These are phyloP conservation scores for Smithsoniella earleae DNA, from an alignment of 163 green algal genomes.

Conservation along the genomic window DNA sequence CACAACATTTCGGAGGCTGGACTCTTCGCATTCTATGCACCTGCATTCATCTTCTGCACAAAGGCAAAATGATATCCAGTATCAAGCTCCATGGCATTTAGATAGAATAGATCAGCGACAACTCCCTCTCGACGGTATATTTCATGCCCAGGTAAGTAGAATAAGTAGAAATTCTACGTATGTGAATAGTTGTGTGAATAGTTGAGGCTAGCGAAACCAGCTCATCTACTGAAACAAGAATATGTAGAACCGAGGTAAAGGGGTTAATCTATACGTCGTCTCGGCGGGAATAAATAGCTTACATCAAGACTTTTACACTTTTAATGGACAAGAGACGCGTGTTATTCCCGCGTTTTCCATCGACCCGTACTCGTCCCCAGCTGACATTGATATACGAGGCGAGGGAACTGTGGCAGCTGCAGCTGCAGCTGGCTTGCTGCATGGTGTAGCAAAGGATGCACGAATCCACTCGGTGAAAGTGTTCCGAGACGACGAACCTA, in stretches of 20 bases:
- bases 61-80: neutral
- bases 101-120: slow-evolving; percentile 18
- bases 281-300: neutral
- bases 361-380: neutral
- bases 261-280: slow-evolving; percentile 16
- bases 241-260: neutral
- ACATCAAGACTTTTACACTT: neutral
- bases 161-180: neutral
- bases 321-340: neutral
- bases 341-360: neutral
- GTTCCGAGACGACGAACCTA: slow-evolving; percentile 5
- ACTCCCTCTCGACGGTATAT: neutral
- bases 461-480: slow-evolving; percentile 26
- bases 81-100: slow-evolving; percentile 9
- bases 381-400: slow-evolving; percentile 21
- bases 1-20: neutral
- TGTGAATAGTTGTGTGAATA: neutral
- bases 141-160: neutral
- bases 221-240: neutral
- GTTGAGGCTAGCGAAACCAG: neutral
- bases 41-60: neutral
- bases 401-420: slow-evolving; percentile 15
- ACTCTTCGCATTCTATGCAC: neutral
- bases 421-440: neutral
- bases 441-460: slow-evolving; percentile 14